Evolutionary conservation across 2,329 filamentous ascomycete genomes (phyloP).

Genomic region (Thielaviopsis musarum): DNA sequence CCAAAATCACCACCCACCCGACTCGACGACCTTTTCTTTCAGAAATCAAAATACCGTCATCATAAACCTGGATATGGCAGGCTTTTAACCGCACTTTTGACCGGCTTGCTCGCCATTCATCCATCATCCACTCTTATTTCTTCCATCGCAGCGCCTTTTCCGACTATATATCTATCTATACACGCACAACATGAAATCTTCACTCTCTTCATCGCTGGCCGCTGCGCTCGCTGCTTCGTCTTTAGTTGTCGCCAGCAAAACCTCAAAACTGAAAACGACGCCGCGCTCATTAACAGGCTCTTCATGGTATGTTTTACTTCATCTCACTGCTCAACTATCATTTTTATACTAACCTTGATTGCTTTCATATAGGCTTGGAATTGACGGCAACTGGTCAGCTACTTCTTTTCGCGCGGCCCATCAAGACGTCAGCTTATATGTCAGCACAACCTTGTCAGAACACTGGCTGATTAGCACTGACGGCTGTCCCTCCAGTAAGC

Average conservation of each 20-base stretch:
- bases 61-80: too few species aligned
- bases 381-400: conserved; percentile 57
- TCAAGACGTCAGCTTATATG: conserved; percentile 24
- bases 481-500: conserved; percentile 36
- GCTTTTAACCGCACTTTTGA: too few species aligned
- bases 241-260: not conserved
- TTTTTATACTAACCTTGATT: not conserved
- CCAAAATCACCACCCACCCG: too few species aligned
- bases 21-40: too few species aligned
- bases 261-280: not conserved
- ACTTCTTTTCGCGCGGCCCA: conserved; percentile 42
- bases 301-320: conserved; percentile 4
- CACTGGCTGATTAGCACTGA: conserved; percentile 48
- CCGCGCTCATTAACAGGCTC: conserved; percentile 8
- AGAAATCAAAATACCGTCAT: too few species aligned
- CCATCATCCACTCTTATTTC: too few species aligned
- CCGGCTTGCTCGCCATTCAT: too few species aligned
- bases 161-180: too few species aligned
- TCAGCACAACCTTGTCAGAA: conserved; percentile 54
- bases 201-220: not conserved
- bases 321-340: not conserved
- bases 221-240: not conserved
- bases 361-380: conserved; percentile 37
- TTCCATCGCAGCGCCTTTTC: too few species aligned
- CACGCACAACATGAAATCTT: conserved; percentile 1